Evolutionary conservation across 164 flowering plant genomes (phyloP).

Genomic region (Umbilicus rupestris): DNA sequence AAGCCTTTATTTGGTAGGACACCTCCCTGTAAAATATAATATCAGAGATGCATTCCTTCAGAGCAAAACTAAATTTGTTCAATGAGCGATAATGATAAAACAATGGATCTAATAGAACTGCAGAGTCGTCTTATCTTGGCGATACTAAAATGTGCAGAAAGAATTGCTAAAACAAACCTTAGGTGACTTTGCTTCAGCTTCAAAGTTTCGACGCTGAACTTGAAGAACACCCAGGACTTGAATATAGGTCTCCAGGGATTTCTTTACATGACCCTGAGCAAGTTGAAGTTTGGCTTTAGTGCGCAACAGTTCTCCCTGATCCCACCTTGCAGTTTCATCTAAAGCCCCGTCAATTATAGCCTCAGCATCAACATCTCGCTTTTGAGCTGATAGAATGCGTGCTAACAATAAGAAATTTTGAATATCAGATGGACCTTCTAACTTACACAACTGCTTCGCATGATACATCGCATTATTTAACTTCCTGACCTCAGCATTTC

Average conservation of each 20-base stretch:
- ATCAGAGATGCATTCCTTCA: not conserved
- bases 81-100: not conserved
- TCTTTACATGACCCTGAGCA: slow-evolving; percentile 55
- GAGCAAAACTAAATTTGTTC: no score
- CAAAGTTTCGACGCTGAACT: slow-evolving; percentile 47
- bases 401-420: slow-evolving; percentile 62
- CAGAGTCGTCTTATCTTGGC: not conserved
- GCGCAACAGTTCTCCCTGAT: slow-evolving; percentile 59
- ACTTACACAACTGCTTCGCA: slow-evolving; percentile 56
- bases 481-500: slow-evolving; percentile 82
- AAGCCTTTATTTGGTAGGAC: slow-evolving; percentile 29
- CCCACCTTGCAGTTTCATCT: slow-evolving; percentile 83
- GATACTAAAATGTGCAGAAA: not conserved
- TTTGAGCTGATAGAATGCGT: slow-evolving; percentile 78
- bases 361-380: slow-evolving; percentile 70
- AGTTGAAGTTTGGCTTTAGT: slow-evolving; percentile 83
- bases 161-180: slow-evolving; percentile 30
- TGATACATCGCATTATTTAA: slow-evolving; percentile 64
- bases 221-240: slow-evolving; percentile 80
- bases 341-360: slow-evolving; percentile 59
- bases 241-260: slow-evolving; percentile 68
- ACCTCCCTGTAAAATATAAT: slow-evolving; percentile 31
- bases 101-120: not conserved
- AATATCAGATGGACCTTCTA: slow-evolving; percentile 52
- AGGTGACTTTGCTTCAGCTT: slow-evolving; percentile 31